These are phyloP conservation scores for Bocquillonia castaneifolia DNA, from an alignment of 441 rosid genomes.

Conservation along the genomic window DNA sequence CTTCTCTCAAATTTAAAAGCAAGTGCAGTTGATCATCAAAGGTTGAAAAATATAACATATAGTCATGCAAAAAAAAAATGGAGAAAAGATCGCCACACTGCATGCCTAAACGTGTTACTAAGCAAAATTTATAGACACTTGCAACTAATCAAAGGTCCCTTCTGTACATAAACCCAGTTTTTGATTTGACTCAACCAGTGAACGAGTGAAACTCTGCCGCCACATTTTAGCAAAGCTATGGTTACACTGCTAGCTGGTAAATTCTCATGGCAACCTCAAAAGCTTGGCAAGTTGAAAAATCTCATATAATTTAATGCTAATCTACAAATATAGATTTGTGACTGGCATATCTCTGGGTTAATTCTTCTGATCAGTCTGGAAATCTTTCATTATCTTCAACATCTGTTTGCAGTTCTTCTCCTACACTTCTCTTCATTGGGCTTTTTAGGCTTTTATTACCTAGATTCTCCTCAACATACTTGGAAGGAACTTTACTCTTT, in stretches of 20 bases:
- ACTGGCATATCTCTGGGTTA: not conserved
- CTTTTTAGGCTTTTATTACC: conserved; percentile 22
- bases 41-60: no score
- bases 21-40: no score
- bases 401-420: conserved; percentile 25
- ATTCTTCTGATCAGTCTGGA: conserved; percentile 15
- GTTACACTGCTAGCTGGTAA: not conserved
- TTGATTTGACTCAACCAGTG: conserved; percentile 7
- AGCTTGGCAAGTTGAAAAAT: conserved; percentile 5
- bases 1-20: no score
- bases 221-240: conserved; percentile 9
- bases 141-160: conserved; percentile 21
- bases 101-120: conserved; percentile 6
- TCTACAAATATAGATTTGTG: no score
- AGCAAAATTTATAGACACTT: conserved; percentile 34
- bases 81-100: no score
- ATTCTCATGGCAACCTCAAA: conserved; percentile 1
- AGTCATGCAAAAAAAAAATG: no score
- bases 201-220: not conserved
- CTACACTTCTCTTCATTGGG: conserved; percentile 20
- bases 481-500: not conserved
- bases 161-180: conserved; percentile 29
- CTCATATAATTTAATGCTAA: not conserved
- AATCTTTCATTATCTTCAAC: conserved; percentile 30
- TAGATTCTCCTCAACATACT: conserved; percentile 6